Conservation (phyloP, 2,329 filamentous ascomycete genomes). For the Tolypocladium guangdongense region DNA sequence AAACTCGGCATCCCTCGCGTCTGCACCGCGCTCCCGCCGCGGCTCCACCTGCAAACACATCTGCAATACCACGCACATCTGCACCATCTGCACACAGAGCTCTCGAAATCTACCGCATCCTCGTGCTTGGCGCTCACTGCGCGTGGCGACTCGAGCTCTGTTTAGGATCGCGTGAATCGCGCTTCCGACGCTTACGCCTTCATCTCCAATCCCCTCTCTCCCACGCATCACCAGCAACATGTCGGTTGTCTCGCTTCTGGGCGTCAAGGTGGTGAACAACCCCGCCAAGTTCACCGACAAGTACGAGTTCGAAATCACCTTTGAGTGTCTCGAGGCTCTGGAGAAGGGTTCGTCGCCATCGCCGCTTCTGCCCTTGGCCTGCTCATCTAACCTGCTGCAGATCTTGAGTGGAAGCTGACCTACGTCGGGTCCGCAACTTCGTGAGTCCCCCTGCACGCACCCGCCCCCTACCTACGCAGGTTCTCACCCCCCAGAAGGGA, state of each 20-base stretch:
- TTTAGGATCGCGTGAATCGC: no score
- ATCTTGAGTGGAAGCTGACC: constrained; percentile 98
- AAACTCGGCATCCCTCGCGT: not conserved
- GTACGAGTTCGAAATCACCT: constrained; percentile 97
- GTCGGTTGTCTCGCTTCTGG: constrained; percentile 93
- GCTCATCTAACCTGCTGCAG: constrained; percentile 33
- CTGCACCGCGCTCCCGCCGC: not conserved
- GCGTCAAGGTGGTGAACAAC: constrained; percentile 95
- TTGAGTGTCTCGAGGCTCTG: constrained; percentile 89
- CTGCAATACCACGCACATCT: not conserved
- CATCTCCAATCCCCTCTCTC: not conserved
- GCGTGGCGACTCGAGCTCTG: not conserved
- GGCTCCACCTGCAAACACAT: not conserved
- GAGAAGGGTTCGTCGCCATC: constrained; percentile 60
- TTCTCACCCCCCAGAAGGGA: constrained; percentile 45
- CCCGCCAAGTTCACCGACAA: constrained; percentile 85
- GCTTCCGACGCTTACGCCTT: not conserved
- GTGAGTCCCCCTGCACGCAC: constrained; percentile 40
- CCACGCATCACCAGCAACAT: constrained; percentile 35
- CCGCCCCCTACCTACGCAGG: constrained; percentile 6
- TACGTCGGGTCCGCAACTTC: constrained; percentile 97
- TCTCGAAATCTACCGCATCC: not conserved
- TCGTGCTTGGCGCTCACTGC: not conserved
- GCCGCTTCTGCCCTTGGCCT: not conserved
- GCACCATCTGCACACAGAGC: no score